Base-by-base conservation (phyloP, 805 yeast genomes). In the Kazachstania kunashirensis region DNA sequence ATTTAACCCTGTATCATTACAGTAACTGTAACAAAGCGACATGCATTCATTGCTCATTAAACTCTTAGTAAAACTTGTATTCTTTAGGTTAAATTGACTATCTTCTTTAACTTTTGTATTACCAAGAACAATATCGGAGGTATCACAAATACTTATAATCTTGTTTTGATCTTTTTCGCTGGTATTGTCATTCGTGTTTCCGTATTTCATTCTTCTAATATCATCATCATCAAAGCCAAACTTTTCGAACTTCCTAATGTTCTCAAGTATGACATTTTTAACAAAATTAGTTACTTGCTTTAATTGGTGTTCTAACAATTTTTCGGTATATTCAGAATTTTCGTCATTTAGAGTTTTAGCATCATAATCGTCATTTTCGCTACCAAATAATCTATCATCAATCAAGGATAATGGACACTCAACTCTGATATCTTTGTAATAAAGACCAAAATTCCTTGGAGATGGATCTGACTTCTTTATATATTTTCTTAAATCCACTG, bases 201-300 rank as follows among this genome's bases (percentile, higher is more conserved):
- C 46, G 32, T 44, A 45, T 36, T 48, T 53, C 57, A 53, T 50
- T 33, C 52, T 43, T 34, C 49, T 50, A 12, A 57, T 45, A 33
- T 53, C 60, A 32, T 53, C 52, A 31, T 53, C 60, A 33, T 49
- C 48, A 29, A 50, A 52, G 1, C 50, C 50, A 24, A 31, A 33
- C 18, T 40, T 44, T 21, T 45, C 43, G 52, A 54, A 53, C 2
- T 47, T 45, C 16, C 27, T 43, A 18, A 47, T 24, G 21, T 52
- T 50, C 11, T 41, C 35, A 10, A 37, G 32, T 7, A 57, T 24
- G 1, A 30, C 14, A 2, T 40, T 29, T 13, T 46, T 46, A 16
- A 57, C 48, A 35, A 43, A 42, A 3, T 44, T 38, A 4, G 53
- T 44, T 10, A 52, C 39, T 13, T 40, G 41, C 13, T 49, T 47